Conservation (phyloP, 2,329 filamentous ascomycete genomes). For the Leptographium radiaticola region DNA sequence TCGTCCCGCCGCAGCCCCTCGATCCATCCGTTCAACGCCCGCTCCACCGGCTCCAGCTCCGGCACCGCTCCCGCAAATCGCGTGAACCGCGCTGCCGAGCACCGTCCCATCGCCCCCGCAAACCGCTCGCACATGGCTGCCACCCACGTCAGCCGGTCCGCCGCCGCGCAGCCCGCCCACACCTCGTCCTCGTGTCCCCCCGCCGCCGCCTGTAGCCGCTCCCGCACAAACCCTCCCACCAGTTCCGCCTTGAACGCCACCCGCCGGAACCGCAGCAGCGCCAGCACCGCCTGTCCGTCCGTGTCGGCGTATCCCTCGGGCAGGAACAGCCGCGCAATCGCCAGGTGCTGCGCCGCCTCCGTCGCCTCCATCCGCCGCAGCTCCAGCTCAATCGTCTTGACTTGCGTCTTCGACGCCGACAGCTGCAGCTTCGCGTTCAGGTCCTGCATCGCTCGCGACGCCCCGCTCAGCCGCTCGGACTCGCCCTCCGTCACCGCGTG, state of each 20-base stretch:
- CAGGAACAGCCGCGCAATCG: conserved; percentile 79
- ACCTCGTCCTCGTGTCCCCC: conserved; percentile 63
- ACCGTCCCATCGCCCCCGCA: conserved; percentile 64
- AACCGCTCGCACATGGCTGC: conserved; percentile 74
- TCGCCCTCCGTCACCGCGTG: conserved; percentile 88
- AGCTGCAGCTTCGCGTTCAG: conserved; percentile 88
- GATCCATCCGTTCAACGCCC: conserved; percentile 77
- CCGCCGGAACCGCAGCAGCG: conserved; percentile 76
- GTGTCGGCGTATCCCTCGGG: conserved; percentile 63
- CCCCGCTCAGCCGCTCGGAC: conserved; percentile 76
- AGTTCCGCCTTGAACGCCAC: conserved; percentile 79
- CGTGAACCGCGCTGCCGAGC: conserved; percentile 64
- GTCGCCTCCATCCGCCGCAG: conserved; percentile 76
- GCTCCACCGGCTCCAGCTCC: conserved; percentile 84
- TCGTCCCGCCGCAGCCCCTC: conserved; percentile 75
- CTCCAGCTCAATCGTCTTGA: conserved; percentile 89
- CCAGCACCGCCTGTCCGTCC: conserved; percentile 77
- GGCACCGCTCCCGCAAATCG: conserved; percentile 68
- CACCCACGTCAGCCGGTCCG: conserved; percentile 79
- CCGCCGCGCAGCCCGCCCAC: conserved; percentile 65
- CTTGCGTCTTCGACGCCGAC: conserved; percentile 80
- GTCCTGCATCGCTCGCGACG: conserved; percentile 91
- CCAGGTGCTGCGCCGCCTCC: conserved; percentile 76
- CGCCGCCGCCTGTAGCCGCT: conserved; percentile 52
- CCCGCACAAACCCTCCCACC: conserved; percentile 64